These are phyloP conservation scores for Trichomonas vaginalis DNA, from an alignment of 208 protist species.

Conservation along the genomic window DNA sequence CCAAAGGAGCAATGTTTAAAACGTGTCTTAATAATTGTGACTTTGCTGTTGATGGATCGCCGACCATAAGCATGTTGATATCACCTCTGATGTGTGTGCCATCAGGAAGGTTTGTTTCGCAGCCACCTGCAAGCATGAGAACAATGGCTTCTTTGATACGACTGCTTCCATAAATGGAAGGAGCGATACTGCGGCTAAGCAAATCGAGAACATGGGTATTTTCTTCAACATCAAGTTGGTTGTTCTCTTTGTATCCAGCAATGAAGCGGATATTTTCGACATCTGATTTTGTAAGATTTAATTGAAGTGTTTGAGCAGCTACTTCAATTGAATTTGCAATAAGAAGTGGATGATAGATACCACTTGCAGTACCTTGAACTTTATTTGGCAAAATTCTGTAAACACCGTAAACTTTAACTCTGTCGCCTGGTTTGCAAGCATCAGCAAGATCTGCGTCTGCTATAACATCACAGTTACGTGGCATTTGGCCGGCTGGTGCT, in stretches of 20 bases:
- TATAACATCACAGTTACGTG: constrained; percentile 80
- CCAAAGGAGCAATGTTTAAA: constrained; percentile 73
- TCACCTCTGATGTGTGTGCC: constrained; percentile 84
- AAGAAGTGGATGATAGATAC: neutral
- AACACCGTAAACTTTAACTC: neutral
- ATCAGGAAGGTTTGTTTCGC: constrained; percentile 65
- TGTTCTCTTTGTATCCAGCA: neutral
- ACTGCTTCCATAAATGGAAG: neutral
- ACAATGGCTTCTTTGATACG: constrained; percentile 57
- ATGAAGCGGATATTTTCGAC: neutral
- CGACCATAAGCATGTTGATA: constrained; percentile 94
- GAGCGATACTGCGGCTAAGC: neutral
- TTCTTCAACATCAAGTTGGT: neutral
- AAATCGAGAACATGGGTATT: neutral
- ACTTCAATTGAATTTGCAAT: neutral
- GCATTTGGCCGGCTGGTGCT: constrained; percentile 87
- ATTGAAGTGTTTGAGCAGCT: neutral
- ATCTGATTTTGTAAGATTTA: neutral
- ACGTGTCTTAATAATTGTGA: constrained; percentile 89
- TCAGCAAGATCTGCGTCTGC: constrained; percentile 91
- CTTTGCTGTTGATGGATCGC: constrained; percentile 97
- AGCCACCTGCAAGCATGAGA: constrained; percentile 81
- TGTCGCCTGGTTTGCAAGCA: constrained; percentile 60
- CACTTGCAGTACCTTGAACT: neutral
- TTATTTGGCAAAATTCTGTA: neutral